These are phyloP conservation scores for Amyloporia xantha DNA, from an alignment of 768 basidiomycete species.

Conservation along the genomic window DNA sequence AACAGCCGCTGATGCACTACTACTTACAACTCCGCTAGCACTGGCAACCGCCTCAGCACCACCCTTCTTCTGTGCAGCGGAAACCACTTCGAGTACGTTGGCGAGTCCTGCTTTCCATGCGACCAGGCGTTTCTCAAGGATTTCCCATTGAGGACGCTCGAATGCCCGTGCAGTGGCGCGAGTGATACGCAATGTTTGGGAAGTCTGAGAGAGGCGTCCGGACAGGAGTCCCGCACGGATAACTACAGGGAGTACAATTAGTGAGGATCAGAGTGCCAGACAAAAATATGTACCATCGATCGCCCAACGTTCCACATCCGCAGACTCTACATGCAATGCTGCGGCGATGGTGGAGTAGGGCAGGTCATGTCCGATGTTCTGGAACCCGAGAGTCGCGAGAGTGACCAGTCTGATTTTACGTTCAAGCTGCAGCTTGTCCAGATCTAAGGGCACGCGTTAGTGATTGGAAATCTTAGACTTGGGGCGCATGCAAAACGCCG, in stretches of 20 bases:
- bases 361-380: constrained; percentile 68
- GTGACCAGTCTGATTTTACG: constrained; percentile 76
- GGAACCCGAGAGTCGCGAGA: constrained; percentile 70
- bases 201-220: constrained; percentile 79
- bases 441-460: constrained; percentile 37
- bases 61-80: constrained; percentile 35
- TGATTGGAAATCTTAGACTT: no score
- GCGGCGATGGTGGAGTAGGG: constrained; percentile 65
- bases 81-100: constrained; percentile 65
- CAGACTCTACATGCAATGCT: constrained; percentile 53
- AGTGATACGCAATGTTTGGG: constrained; percentile 64
- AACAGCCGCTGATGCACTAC: background rate
- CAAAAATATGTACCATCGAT: constrained; percentile 59
- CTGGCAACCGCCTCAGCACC: constrained; percentile 8
- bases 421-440: constrained; percentile 55
- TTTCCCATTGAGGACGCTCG: constrained; percentile 73
- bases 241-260: constrained; percentile 35
- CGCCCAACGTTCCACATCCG: constrained; percentile 79
- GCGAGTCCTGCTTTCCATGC: constrained; percentile 72
- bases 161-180: constrained; percentile 73
- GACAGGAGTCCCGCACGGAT: constrained; percentile 75
- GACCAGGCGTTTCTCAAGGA: constrained; percentile 64
- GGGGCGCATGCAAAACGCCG: background rate
- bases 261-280: background rate
- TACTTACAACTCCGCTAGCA: background rate